A percentile compares a stretch with the other conserved stretches of the same genome.
Conservation (phyloP, 768 basidiomycete genomes). For the Termitomyces bulborhizus region DNA sequence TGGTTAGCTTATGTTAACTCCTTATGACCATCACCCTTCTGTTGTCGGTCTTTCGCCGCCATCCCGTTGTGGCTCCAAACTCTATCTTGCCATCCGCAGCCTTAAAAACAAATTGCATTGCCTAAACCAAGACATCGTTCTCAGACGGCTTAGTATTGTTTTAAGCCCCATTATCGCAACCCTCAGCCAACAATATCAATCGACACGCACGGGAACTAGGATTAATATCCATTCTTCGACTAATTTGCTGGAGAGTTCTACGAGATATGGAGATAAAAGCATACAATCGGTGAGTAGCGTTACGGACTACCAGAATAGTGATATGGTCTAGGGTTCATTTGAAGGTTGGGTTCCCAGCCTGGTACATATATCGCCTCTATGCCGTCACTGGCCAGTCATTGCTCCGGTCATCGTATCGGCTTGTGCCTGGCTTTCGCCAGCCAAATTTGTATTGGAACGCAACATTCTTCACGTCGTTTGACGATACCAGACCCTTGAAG, state of each 20-base stretch:
- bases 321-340: not conserved
- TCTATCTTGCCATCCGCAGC: not conserved
- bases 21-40: conserved; percentile 4
- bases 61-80: not conserved
- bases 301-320: not conserved
- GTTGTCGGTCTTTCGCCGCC: conserved; percentile 6
- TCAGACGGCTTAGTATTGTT: not conserved
- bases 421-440: not conserved
- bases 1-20: not conserved
- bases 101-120: not conserved
- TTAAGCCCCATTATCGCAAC: conserved; percentile 11
- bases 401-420: not conserved
- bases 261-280: conserved; percentile 3
- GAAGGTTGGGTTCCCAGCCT: not conserved
- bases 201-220: not conserved
- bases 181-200: conserved; percentile 2
- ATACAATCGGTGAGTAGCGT: conserved; percentile 1
- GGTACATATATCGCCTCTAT: not conserved
- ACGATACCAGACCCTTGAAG: not conserved
- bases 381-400: not conserved
- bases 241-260: not conserved
- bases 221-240: conserved; percentile 7
- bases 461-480: not conserved
- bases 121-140: not conserved
- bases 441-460: not conserved